Evolutionary conservation across 306 rosid species (phyloP).

Genomic region (Cucumis melo): DNA sequence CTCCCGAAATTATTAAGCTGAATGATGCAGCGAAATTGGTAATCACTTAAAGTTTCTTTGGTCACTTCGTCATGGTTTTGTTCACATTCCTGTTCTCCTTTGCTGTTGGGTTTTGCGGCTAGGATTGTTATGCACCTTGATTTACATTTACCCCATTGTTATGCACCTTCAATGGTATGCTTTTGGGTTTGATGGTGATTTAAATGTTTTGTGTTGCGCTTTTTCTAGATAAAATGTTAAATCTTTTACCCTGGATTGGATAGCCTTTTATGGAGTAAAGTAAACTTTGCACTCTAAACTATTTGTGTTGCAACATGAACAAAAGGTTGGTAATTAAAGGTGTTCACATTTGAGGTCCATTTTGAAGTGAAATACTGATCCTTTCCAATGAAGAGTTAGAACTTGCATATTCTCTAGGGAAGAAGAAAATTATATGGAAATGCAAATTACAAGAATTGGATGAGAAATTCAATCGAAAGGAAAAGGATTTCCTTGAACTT

Average conservation of each 20-base stretch:
- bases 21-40: constrained; percentile 66
- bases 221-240: not conserved
- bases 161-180: not conserved
- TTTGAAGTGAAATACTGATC: not conserved
- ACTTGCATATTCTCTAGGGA: not conserved
- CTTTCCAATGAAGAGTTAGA: not conserved
- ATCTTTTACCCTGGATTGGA: not conserved
- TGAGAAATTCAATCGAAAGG: not conserved
- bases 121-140: not conserved
- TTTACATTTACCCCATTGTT: not conserved
- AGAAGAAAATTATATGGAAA: not conserved
- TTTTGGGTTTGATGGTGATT: not conserved
- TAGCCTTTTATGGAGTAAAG: not conserved
- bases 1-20: constrained; percentile 50
- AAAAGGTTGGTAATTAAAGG: not conserved
- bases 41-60: constrained; percentile 7
- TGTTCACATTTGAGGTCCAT: not conserved
- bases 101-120: not conserved
- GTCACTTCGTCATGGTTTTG: not conserved
- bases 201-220: not conserved
- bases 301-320: not conserved
- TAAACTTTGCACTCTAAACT: not conserved
- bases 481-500: not conserved
- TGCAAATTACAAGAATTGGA: not conserved
- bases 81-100: not conserved